A percentile compares a stretch with the other conserved stretches of the same genome.
Evolutionary conservation across 305 asterid species (phyloP).

Genomic region (Fraxinus paxiana): DNA sequence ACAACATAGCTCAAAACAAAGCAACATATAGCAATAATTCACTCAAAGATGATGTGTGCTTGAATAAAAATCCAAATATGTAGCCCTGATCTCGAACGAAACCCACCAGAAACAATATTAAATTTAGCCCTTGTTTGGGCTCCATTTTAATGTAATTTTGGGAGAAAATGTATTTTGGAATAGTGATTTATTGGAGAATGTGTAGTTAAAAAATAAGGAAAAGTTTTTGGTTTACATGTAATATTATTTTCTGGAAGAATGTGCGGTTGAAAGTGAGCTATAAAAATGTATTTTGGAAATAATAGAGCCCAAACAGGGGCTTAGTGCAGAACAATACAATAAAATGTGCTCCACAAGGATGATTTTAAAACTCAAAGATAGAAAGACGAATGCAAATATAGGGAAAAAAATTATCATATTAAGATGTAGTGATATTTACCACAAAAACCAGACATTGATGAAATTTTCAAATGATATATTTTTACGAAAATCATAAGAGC

Average conservation of each 20-base stretch:
- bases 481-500: not conserved
- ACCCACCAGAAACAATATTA: not conserved
- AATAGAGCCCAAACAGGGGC: not conserved
- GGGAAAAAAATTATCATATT: not conserved
- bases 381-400: not conserved
- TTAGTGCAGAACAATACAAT: not conserved
- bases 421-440: not conserved
- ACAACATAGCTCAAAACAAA: not conserved
- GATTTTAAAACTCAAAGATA: not conserved
- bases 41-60: not conserved
- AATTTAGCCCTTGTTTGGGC: not conserved
- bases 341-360: not conserved
- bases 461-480: not conserved
- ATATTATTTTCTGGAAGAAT: too few species aligned
- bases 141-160: not conserved
- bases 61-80: not conserved
- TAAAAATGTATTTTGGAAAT: not conserved
- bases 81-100: not conserved
- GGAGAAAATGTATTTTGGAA: not conserved
- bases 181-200: too few species aligned
- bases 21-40: not conserved
- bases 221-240: too few species aligned
- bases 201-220: not conserved
- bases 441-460: not conserved
- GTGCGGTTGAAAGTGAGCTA: not conserved